Base-by-base conservation (phyloP, 2,329 filamentous ascomycete species). In the Lomentospora prolificans region DNA sequence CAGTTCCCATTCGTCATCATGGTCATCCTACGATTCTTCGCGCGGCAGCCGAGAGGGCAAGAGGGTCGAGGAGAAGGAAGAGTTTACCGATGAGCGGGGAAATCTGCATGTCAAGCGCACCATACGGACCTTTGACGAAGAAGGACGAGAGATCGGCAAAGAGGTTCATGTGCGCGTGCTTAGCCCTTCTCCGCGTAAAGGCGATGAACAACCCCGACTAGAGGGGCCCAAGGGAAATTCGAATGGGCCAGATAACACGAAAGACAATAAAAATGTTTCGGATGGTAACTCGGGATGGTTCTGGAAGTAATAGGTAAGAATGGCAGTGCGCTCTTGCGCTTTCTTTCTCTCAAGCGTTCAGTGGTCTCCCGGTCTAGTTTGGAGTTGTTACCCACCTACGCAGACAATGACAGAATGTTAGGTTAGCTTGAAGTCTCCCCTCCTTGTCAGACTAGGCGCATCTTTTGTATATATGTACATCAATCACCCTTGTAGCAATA, bases 41-140 rank as follows among this genome's bases (percentile, higher is more conserved):
- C 28, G 58, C 31, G 19, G 7, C 9, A 27, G 46, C 14, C 27
- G 63, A 3, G 61, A 67, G 10, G 66, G 62, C 36, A 68, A 69
- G 54, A 66, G 69, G 25, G 64, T 71, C 25, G 65, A 66, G 56
- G 69, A 66, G 1, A 71, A 66, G 25, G 67, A 73, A 3, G 72
- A 77, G 58, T 69, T 72, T 53, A 67, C 73, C 3, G 75, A 78
- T 60, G 60, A 63, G 6, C 69, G 68, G 53, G 75, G 75, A 30
- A 72, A 74, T 59, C 60, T 69, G 10, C 73, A 75, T 57, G 68
- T 66, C 53, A 75, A 70, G 60, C 67, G 68, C 7, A 71, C 69
- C 5, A 66, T 70, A 25, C 71, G 67, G 58, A 71, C 64, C 6
- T 61, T 73, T 7, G 71, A 77, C 39, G 64, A 66, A 19, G 62